These are phyloP conservation scores for Adansonia digitata DNA, from an alignment of 345 rosid genomes.

Conservation along the genomic window DNA sequence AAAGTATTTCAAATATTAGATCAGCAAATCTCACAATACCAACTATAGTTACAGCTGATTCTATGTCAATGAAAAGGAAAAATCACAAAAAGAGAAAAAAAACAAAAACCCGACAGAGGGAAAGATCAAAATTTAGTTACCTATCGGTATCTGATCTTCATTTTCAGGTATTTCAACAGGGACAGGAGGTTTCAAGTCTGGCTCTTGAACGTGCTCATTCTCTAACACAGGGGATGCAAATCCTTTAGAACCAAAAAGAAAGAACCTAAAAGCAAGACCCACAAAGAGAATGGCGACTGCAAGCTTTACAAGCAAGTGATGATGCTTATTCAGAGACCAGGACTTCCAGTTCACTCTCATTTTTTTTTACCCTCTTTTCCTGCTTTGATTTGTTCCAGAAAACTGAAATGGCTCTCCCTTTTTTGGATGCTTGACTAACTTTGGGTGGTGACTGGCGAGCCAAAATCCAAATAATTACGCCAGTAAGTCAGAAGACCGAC, in stretches of 20 bases:
- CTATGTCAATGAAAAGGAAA: neutral
- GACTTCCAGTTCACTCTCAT: slow-evolving; percentile 53
- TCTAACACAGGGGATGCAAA: slow-evolving; percentile 23
- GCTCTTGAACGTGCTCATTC: neutral
- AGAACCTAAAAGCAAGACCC: slow-evolving; percentile 54
- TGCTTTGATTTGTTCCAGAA: neutral
- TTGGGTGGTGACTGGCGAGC: neutral
- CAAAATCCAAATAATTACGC: neutral
- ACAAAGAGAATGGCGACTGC: slow-evolving; percentile 39
- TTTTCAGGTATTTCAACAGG: slow-evolving; percentile 28
- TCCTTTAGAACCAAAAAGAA: slow-evolving; percentile 35
- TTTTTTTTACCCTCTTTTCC: slow-evolving; percentile 18
- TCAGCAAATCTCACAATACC: slow-evolving; percentile 21
- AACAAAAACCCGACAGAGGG: neutral
- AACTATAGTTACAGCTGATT: slow-evolving; percentile 1
- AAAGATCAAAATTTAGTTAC: slow-evolving; percentile 25
- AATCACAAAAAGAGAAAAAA: neutral
- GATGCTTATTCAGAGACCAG: slow-evolving; percentile 35
- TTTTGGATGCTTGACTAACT: neutral
- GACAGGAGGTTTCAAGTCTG: neutral
- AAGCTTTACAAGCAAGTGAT: slow-evolving; percentile 49
- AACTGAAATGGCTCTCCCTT: neutral
- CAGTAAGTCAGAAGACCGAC: slow-evolving; percentile 10
- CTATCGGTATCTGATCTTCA: slow-evolving; percentile 50
- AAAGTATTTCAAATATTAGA: neutral